phyloP scores from a whole-genome alignment of 176 grass and related monocot genomes.

The Bonia amplexicaulis region DNA sequence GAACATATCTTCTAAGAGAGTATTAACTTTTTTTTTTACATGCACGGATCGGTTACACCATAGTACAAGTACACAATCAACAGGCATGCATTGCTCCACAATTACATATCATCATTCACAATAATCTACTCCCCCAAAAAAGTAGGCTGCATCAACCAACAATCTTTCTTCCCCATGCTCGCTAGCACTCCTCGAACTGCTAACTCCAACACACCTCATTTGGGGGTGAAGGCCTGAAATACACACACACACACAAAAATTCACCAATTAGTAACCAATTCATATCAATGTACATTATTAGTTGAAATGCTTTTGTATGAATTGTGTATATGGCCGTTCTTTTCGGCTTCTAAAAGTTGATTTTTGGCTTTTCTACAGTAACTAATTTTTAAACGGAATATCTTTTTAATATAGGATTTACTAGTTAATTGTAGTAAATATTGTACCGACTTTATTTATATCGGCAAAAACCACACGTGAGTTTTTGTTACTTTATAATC shows the following conservation, averaged over 20 bases:
- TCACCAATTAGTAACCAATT: neutral
- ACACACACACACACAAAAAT: neutral
- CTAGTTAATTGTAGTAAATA: too few species aligned
- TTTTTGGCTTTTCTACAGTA: too few species aligned
- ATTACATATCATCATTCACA: conserved; percentile 19
- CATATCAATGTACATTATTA: neutral
- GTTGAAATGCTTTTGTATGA: neutral
- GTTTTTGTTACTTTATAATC: too few species aligned
- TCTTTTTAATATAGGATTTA: too few species aligned
- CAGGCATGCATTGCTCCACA: conserved; percentile 30
- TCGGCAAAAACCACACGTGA: too few species aligned
- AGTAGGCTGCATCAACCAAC: neutral
- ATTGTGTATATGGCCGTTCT: neutral
- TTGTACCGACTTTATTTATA: too few species aligned
- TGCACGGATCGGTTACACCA: conserved; percentile 18
- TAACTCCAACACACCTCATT: conserved; percentile 44
- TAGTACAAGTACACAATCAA: conserved; percentile 42
- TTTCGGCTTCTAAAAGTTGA: too few species aligned
- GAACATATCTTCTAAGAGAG: conserved; percentile 21
- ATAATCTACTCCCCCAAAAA: neutral
- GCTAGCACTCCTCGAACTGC: neutral
- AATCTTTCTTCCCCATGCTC: conserved; percentile 22
- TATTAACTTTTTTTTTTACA: conserved; percentile 45
- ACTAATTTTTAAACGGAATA: too few species aligned
- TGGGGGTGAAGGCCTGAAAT: conserved; percentile 70